Evolutionary conservation across 2,329 filamentous ascomycete species (phyloP).

Genomic region (Chaetomium strumarium): DNA sequence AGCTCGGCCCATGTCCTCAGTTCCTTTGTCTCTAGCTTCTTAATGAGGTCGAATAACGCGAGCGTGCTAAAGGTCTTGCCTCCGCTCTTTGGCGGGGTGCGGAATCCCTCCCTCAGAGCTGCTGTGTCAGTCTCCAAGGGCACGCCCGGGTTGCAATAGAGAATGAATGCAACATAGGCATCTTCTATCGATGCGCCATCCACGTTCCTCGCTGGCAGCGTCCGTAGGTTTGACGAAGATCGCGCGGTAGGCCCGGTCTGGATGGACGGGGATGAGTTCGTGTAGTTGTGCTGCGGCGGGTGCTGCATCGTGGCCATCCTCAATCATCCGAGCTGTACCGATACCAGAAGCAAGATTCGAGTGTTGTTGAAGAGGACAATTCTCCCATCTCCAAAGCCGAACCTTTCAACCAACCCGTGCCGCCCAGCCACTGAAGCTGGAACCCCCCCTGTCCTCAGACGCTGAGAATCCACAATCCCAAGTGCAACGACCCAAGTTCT

Average conservation of each 20-base stretch:
- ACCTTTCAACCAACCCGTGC: too few species aligned
- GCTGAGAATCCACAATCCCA: background rate
- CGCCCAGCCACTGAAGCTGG: too few species aligned
- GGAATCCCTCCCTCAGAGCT: slow-evolving; percentile 69
- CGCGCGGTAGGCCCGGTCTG: background rate
- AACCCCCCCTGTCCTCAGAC: too few species aligned
- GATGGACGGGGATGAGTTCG: slow-evolving; percentile 13
- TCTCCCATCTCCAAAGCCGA: slow-evolving; percentile 3
- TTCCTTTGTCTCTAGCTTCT: slow-evolving; percentile 71
- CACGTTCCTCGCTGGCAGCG: slow-evolving; percentile 62
- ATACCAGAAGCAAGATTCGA: background rate
- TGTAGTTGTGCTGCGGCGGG: slow-evolving; percentile 10
- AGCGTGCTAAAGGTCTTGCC: slow-evolving; percentile 80
- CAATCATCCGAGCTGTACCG: slow-evolving; percentile 10
- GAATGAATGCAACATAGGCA: slow-evolving; percentile 76
- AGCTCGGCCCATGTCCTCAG: slow-evolving; percentile 91
- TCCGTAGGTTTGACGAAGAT: slow-evolving; percentile 14
- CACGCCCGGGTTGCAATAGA: slow-evolving; percentile 85
- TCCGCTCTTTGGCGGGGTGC: slow-evolving; percentile 76
- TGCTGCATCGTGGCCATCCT: slow-evolving; percentile 14
- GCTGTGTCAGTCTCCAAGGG: slow-evolving; percentile 62
- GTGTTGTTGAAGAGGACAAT: background rate
- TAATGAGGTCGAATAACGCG: slow-evolving; percentile 70
- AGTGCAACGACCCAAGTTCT: background rate
- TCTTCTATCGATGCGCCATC: slow-evolving; percentile 68